Conservation (phyloP, 148 eudicot genomes). For the Rhododendron ferrugineum region DNA sequence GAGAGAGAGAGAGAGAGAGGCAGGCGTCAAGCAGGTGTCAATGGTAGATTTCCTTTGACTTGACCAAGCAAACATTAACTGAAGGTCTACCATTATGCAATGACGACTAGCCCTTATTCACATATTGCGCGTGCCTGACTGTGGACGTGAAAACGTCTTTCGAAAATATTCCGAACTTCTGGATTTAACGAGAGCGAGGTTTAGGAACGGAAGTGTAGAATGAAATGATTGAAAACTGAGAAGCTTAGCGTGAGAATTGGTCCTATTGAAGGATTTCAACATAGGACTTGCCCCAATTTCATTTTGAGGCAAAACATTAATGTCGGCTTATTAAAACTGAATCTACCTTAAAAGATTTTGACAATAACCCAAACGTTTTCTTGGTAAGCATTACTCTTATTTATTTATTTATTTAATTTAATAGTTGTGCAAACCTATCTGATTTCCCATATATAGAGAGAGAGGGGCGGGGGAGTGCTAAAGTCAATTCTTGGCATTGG, state of each 20-base stretch:
- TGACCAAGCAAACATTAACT: not conserved
- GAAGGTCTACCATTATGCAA: not conserved
- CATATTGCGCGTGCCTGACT: not conserved
- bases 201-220: not conserved
- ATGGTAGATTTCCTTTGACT: not conserved
- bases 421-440: not conserved
- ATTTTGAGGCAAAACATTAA: not conserved
- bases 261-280: not conserved
- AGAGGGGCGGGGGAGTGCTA: no score
- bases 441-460: not conserved
- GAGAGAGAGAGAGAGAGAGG: not conserved
- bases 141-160: not conserved
- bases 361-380: not conserved
- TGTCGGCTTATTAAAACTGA: not conserved
- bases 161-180: not conserved
- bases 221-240: no score
- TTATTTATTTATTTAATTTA: no score
- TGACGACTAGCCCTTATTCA: not conserved
- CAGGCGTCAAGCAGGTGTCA: not conserved
- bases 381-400: no score
- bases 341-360: not conserved
- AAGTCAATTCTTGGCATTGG: not conserved
- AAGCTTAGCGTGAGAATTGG: no score
- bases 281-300: not conserved
- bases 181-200: not conserved